These are phyloP conservation scores for Plasmodium inui DNA, from an alignment of 169 alveolate genomes.

Conservation along the genomic window DNA sequence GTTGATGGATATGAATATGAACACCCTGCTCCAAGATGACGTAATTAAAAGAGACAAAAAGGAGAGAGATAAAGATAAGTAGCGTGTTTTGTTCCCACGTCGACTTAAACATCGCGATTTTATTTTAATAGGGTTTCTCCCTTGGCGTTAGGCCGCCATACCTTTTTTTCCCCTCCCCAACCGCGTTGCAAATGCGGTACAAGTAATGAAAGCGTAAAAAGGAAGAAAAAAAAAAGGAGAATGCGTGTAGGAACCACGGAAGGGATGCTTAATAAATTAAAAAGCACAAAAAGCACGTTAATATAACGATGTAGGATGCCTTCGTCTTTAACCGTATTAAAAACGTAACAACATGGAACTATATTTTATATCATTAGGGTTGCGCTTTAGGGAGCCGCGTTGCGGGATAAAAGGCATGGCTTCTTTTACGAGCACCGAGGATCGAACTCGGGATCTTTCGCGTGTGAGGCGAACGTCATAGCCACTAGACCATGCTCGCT, in stretches of 20 bases:
- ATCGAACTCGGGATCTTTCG: slow-evolving; percentile 95
- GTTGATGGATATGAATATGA: background rate
- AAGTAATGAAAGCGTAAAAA: background rate
- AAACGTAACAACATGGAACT: too few species aligned
- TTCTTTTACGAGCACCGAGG: slow-evolving; percentile 92
- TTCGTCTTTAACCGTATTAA: background rate
- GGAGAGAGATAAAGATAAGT: too few species aligned
- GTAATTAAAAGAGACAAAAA: background rate
- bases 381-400: too few species aligned
- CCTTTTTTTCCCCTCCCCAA: background rate
- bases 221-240: background rate
- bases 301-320: background rate
- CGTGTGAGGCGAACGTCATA: slow-evolving; percentile 95
- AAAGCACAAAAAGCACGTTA: background rate
- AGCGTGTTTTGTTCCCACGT: background rate
- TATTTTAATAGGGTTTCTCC: background rate
- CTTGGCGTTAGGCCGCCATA: background rate
- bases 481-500: slow-evolving; percentile 96
- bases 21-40: background rate
- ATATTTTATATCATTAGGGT: too few species aligned
- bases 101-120: background rate
- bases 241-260: background rate
- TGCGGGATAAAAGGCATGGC: background rate
- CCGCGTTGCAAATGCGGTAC: background rate
- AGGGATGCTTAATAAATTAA: background rate